A percentile compares a stretch with the other conserved stretches of the same genome.
These are phyloP conservation scores for Ilex asprella DNA, from an alignment of 257 asterid species.

Conservation along the genomic window DNA sequence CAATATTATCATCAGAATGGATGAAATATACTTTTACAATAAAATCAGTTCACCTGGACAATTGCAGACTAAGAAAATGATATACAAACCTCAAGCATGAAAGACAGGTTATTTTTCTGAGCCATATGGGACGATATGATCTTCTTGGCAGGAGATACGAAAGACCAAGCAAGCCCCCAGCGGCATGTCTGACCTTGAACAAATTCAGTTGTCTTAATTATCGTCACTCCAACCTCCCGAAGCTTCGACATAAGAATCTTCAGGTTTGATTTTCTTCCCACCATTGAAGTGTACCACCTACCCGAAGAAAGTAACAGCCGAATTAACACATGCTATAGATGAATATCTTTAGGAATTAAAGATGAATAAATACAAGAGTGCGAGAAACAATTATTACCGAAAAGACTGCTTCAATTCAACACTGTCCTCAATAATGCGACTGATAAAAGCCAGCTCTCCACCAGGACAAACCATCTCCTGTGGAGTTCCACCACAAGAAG, in stretches of 20 bases:
- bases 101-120: constrained; percentile 55
- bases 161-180: constrained; percentile 99
- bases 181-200: constrained; percentile 93
- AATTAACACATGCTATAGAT: constrained; percentile 1
- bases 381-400: constrained; percentile 31
- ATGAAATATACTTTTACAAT: background rate
- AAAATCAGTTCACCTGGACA: background rate
- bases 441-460: constrained; percentile 70
- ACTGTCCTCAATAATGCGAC: constrained; percentile 78
- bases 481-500: constrained; percentile 91
- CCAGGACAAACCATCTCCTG: constrained; percentile 94
- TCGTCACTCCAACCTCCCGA: constrained; percentile 69
- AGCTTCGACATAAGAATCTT: constrained; percentile 63
- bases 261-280: constrained; percentile 82
- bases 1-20: background rate
- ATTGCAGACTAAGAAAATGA: background rate
- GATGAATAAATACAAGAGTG: background rate
- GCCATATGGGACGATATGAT: constrained; percentile 25
- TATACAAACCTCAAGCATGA: constrained; percentile 65
- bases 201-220: constrained; percentile 89
- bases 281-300: constrained; percentile 98
- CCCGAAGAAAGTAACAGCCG: constrained; percentile 1
- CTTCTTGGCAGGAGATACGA: constrained; percentile 50
- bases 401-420: constrained; percentile 51
- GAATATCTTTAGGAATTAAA: background rate